phyloP scores from a whole-genome alignment of 2,329 filamentous ascomycete species.

The Arthrinium phaeospermum region DNA sequence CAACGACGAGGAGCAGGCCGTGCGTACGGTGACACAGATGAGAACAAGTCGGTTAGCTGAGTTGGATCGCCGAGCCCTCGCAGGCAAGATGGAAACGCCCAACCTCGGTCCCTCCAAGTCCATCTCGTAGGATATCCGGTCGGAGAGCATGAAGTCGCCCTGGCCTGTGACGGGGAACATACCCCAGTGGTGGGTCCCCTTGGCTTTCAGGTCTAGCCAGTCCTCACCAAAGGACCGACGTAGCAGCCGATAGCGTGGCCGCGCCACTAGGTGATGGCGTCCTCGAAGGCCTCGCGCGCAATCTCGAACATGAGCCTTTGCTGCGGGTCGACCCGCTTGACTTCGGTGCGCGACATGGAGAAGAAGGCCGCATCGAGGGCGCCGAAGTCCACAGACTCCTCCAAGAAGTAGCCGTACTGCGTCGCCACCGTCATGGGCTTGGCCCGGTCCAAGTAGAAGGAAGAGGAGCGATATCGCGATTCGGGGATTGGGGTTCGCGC shows the following conservation, averaged over 20 bases:
- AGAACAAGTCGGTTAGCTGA: too few species aligned
- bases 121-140: background rate
- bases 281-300: constrained; percentile 47
- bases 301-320: constrained; percentile 42
- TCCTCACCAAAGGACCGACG: constrained; percentile 16
- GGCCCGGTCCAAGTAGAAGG: constrained; percentile 24
- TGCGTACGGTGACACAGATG: background rate
- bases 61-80: background rate
- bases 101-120: background rate
- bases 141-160: background rate
- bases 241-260: constrained; percentile 37
- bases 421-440: constrained; percentile 23
- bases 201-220: background rate
- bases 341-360: constrained; percentile 44
- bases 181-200: background rate
- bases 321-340: constrained; percentile 48
- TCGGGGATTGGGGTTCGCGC: constrained; percentile 26
- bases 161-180: background rate
- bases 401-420: constrained; percentile 34
- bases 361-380: constrained; percentile 44
- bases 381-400: constrained; percentile 25
- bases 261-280: constrained; percentile 37
- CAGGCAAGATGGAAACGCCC: background rate
- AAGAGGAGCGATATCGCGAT: constrained; percentile 29
- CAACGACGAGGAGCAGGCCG: background rate